Evolutionary conservation across 2,329 filamentous ascomycete genomes (phyloP).

Genomic region (Pestalotiopsis sp.): DNA sequence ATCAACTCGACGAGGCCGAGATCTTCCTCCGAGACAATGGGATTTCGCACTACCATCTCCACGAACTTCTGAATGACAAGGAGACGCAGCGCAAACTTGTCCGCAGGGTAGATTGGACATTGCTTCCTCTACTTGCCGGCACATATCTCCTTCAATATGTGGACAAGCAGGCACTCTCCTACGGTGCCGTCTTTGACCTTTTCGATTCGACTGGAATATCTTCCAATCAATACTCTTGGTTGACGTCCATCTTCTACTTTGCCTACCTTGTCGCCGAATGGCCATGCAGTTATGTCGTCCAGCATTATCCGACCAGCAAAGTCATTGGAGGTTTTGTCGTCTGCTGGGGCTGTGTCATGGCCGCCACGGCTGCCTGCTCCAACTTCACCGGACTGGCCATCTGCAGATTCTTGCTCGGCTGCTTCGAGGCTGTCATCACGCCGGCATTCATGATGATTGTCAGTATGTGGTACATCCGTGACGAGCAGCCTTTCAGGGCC

Average conservation of each 20-base stretch:
- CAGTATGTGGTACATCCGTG: conserved; percentile 49
- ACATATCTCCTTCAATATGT: conserved; percentile 57
- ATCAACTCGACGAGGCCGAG: conserved; percentile 49
- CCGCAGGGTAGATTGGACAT: conserved; percentile 49
- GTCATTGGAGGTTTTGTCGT: conserved; percentile 35
- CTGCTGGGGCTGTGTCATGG: conserved; percentile 40
- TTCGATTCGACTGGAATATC: conserved; percentile 50
- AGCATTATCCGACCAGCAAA: conserved; percentile 37
- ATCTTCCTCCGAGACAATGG: conserved; percentile 51
- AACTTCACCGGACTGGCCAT: conserved; percentile 45
- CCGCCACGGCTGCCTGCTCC: conserved; percentile 42
- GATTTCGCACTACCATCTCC: conserved; percentile 42
- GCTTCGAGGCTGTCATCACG: conserved; percentile 50
- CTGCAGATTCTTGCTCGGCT: conserved; percentile 47
- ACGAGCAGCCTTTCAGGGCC: conserved; percentile 48
- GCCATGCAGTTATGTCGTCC: conserved; percentile 36
- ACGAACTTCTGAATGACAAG: conserved; percentile 46
- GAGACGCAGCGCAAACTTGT: conserved; percentile 30
- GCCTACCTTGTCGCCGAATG: conserved; percentile 33
- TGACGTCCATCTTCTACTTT: conserved; percentile 60
- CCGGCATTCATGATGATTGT: conserved; percentile 54
- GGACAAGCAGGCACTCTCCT: conserved; percentile 57
- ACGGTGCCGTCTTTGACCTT: conserved; percentile 58
- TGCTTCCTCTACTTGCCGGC: conserved; percentile 54
- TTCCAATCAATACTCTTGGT: conserved; percentile 52